Base-by-base conservation (phyloP, 2,329 filamentous ascomycete genomes). In the Lachnellula hyalina region DNA sequence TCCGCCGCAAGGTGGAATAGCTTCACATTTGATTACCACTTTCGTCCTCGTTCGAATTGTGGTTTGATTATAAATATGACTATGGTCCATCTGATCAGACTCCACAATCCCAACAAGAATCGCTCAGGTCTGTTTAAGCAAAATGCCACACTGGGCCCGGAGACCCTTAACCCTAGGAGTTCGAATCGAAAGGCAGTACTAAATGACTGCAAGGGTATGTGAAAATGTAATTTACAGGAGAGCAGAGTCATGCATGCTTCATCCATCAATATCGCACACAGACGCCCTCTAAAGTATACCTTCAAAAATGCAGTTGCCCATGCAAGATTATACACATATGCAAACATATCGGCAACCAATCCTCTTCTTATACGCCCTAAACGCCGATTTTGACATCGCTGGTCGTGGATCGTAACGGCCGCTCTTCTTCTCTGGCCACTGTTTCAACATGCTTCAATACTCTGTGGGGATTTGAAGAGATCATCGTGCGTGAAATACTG, bases 401-500 rank as follows among this genome's bases (percentile, higher is more conserved):
- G 51, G 59, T 67, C 64, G 55, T 66, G 56, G 60, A 64, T 65
- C 58, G 56, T 66, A 45, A 60, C 14, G 54, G 58, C 47, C 47
- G 40, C 51, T 47, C 14, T 52, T 46, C 47, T 45, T 45, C 51
- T 47, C 14, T 52, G 47, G 54, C 56, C 61, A 53, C 56, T 53
- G 21, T 57, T 51, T 62, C 14, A 40, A 40, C 36, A 47, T 61
- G 53, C 46, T 51, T 57, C 35, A 51, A 53, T 47, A 49, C 53
- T 28, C 40, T 48, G 35, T 45, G 49, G 45, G 38, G 32, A 40
- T 23, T 46, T 49, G 38, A 49, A 49, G 51, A 59, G 40, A 54
- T 63, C 59, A 58, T 59, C 55, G 52, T 21, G 63, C 59, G 42
- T 57, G 51, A 53, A 70, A 70, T 25, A 65, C 58, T 21, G 66